Conservation (phyloP, 108 stramenopile genomes). For the Pseudonitzschia multiseries region DNA sequence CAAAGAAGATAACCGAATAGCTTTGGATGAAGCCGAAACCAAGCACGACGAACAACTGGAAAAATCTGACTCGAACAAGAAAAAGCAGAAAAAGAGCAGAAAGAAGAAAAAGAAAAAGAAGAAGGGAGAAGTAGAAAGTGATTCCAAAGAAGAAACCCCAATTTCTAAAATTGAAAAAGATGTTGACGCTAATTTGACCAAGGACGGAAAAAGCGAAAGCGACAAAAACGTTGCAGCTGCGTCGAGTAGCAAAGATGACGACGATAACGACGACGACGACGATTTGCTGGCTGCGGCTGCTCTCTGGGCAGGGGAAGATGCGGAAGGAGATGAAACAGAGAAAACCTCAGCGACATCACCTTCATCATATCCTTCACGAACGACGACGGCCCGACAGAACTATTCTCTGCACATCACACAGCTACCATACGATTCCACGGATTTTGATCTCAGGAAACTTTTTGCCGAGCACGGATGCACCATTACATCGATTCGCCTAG, state of each 20-base stretch:
- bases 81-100: constrained; percentile 32
- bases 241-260: constrained; percentile 34
- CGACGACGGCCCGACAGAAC: background rate
- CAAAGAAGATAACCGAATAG: background rate
- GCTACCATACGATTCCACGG: constrained; percentile 64
- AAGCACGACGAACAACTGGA: background rate
- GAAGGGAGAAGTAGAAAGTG: constrained; percentile 4
- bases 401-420: constrained; percentile 77
- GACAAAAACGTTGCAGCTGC: constrained; percentile 2
- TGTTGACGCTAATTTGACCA: background rate
- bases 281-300: constrained; percentile 49
- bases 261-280: constrained; percentile 51
- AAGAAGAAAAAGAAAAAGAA: constrained; percentile 27
- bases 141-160: background rate
- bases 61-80: constrained; percentile 30
- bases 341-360: constrained; percentile 15
- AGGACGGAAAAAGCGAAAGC: background rate
- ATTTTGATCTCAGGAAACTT: constrained; percentile 55
- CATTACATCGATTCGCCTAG: constrained; percentile 71
- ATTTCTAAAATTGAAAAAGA: background rate
- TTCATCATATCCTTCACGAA: background rate
- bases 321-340: constrained; percentile 8
- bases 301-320: constrained; percentile 41
- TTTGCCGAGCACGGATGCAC: constrained; percentile 64
- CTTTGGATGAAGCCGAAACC: background rate